These are phyloP conservation scores for Nissolia schottii DNA, from an alignment of 306 rosid genomes.

Conservation along the genomic window DNA sequence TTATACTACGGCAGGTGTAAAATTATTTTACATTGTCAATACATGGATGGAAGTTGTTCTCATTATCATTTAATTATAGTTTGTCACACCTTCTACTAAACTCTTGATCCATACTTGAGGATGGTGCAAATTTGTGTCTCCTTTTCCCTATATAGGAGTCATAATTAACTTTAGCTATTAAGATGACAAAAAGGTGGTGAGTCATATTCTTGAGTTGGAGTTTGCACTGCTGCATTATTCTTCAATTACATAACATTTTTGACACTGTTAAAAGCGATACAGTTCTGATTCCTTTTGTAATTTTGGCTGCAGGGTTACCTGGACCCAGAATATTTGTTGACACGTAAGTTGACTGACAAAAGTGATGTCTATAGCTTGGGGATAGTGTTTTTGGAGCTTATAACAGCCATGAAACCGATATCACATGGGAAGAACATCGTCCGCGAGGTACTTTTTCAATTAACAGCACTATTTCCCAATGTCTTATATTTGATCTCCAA, in stretches of 20 bases:
- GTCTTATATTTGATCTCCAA: not conserved
- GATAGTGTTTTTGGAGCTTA: conserved; percentile 66
- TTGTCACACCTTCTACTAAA: not conserved
- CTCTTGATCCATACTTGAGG: not conserved
- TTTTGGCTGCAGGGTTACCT: conserved; percentile 61
- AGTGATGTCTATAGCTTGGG: conserved; percentile 78
- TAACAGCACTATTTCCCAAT: not conserved
- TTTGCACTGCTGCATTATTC: not conserved
- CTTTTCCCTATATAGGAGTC: too few species aligned
- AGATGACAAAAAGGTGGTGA: too few species aligned
- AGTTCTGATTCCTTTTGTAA: not conserved
- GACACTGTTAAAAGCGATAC: not conserved
- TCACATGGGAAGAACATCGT: conserved; percentile 76
- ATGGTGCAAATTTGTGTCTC: not conserved
- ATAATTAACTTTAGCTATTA: too few species aligned
- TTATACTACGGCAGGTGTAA: too few species aligned
- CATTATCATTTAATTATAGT: too few species aligned
- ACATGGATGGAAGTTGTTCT: too few species aligned
- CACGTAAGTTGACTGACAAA: conserved; percentile 75
- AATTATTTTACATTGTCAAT: too few species aligned
- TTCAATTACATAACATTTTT: not conserved
- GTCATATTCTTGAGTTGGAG: too few species aligned
- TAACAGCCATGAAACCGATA: conserved; percentile 64
- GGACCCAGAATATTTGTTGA: conserved; percentile 74
- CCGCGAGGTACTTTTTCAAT: conserved; percentile 55